Evolutionary conservation across 352 stramenopile species (phyloP).

Genomic region (Elongisporangium undulatum): DNA sequence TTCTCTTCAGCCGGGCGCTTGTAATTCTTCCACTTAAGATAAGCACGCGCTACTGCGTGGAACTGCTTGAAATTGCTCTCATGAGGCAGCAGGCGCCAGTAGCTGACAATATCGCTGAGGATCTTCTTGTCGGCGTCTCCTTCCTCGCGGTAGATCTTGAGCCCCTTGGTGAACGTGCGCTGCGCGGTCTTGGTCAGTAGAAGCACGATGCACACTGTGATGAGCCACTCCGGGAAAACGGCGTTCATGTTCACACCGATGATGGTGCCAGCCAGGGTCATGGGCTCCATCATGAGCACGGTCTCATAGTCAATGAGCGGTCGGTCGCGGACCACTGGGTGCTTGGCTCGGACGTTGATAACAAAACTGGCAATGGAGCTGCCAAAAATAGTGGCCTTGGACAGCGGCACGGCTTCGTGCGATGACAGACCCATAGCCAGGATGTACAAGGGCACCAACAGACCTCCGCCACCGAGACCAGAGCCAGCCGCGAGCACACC

Average conservation of each 20-base stretch:
- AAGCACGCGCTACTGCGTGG: constrained; percentile 49
- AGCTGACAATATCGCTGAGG: constrained; percentile 40
- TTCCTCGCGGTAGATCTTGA: constrained; percentile 70
- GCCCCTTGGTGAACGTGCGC: constrained; percentile 64
- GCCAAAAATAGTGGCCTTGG: constrained; percentile 82
- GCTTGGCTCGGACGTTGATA: constrained; percentile 55
- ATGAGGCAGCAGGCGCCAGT: constrained; percentile 64
- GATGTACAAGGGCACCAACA: constrained; percentile 80
- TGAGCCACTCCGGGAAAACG: constrained; percentile 80
- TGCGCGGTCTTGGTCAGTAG: constrained; percentile 65
- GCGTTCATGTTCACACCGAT: constrained; percentile 85
- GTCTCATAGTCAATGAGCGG: constrained; percentile 84
- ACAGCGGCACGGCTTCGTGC: constrained; percentile 78
- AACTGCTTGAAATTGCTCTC: constrained; percentile 75
- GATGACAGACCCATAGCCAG: constrained; percentile 68
- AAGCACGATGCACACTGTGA: constrained; percentile 73
- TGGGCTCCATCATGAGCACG: constrained; percentile 81
- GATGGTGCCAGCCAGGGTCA: constrained; percentile 84
- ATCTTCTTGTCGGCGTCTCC: constrained; percentile 37
- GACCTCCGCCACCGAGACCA: constrained; percentile 64
- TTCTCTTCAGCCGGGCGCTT: constrained; percentile 29
- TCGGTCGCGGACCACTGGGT: constrained; percentile 53
- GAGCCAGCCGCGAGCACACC: constrained; percentile 59
- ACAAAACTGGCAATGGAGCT: constrained; percentile 74
- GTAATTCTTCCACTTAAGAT: constrained; percentile 72